A percentile compares a stretch with the other conserved stretches of the same genome.
Conservation (phyloP, 768 basidiomycete species). For the Leccinum disarticulatum region DNA sequence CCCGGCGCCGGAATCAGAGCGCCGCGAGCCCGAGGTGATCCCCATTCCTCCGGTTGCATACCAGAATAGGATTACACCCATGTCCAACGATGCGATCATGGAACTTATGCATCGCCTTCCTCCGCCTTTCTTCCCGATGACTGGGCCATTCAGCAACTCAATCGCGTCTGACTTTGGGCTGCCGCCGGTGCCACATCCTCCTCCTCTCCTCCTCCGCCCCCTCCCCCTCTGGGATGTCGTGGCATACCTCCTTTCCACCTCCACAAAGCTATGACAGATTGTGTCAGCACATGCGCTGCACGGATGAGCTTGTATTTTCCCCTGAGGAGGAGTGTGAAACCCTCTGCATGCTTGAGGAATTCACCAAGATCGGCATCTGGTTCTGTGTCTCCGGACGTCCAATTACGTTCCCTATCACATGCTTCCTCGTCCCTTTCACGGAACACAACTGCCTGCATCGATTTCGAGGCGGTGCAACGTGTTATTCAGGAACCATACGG, state of each 20-base stretch:
- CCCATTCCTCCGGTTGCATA: slow-evolving; percentile 2
- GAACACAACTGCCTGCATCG: slow-evolving; percentile 45
- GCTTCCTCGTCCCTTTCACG: slow-evolving; percentile 70
- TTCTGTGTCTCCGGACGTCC: no score
- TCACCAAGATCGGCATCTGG: slow-evolving; percentile 58
- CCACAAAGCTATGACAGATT: slow-evolving; percentile 18
- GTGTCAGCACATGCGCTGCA: slow-evolving; percentile 30
- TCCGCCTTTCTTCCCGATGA: slow-evolving; percentile 17
- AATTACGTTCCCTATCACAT: no score
- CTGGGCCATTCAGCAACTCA: slow-evolving; percentile 22
- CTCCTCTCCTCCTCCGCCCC: neutral
- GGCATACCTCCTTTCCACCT: slow-evolving; percentile 14
- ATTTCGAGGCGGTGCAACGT: slow-evolving; percentile 55
- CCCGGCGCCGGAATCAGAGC: slow-evolving; percentile 1
- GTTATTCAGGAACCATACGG: slow-evolving; percentile 52
- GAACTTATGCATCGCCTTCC: slow-evolving; percentile 23
- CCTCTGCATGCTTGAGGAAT: slow-evolving; percentile 59
- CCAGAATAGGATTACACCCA: slow-evolving; percentile 15
- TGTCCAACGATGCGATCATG: slow-evolving; percentile 8
- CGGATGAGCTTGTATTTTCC: slow-evolving; percentile 48
- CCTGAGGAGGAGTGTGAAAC: slow-evolving; percentile 46
- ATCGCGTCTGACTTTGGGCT: slow-evolving; percentile 19
- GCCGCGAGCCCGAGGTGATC: slow-evolving; percentile 7
- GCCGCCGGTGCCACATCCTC: slow-evolving; percentile 13
- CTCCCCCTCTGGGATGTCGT: neutral